A percentile compares a stretch with the other conserved stretches of the same genome.
Evolutionary conservation across 768 basidiomycete genomes (phyloP).

Genomic region (Flagelloscypha sp.): DNA sequence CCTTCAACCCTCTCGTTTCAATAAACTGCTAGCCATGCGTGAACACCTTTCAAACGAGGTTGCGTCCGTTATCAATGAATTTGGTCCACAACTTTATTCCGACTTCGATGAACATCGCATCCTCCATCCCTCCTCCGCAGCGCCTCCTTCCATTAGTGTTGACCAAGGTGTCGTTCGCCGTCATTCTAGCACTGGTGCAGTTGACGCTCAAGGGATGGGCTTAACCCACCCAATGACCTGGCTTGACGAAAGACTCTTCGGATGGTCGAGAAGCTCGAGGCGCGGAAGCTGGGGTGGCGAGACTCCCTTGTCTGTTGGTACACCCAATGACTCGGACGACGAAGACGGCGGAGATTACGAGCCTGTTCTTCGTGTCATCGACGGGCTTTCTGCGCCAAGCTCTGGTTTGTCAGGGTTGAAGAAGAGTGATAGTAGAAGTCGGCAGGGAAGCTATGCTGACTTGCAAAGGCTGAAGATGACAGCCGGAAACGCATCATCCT

Average conservation of each 20-base stretch:
- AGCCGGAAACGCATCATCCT: no score
- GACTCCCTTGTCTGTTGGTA: conserved; percentile 54
- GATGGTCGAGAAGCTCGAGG: conserved; percentile 73
- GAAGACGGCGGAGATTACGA: conserved; percentile 91
- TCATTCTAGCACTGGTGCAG: conserved; percentile 72
- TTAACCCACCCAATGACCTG: conserved; percentile 91
- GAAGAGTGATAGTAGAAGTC: no score
- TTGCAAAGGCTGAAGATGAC: conserved; percentile 55
- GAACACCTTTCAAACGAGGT: conserved; percentile 76
- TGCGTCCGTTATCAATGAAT: conserved; percentile 75
- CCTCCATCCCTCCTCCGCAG: conserved; percentile 73
- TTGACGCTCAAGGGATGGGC: conserved; percentile 79
- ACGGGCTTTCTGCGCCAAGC: no score
- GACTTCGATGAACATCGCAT: conserved; percentile 84
- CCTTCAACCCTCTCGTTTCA: conserved; percentile 72
- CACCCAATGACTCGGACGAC: conserved; percentile 75
- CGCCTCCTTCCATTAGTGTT: conserved; percentile 72
- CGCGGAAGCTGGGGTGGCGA: conserved; percentile 82
- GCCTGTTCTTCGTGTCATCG: no score
- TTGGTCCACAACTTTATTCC: conserved; percentile 78
- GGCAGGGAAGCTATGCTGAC: conserved; percentile 75
- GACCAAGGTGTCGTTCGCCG: conserved; percentile 70
- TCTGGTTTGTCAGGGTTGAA: no score
- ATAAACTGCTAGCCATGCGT: conserved; percentile 67
- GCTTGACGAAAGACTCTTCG: conserved; percentile 91